A percentile compares a stretch with the other conserved stretches of the same genome.
phyloP scores from a whole-genome alignment of 257 asterid species.

The Penstemon newberryi region DNA sequence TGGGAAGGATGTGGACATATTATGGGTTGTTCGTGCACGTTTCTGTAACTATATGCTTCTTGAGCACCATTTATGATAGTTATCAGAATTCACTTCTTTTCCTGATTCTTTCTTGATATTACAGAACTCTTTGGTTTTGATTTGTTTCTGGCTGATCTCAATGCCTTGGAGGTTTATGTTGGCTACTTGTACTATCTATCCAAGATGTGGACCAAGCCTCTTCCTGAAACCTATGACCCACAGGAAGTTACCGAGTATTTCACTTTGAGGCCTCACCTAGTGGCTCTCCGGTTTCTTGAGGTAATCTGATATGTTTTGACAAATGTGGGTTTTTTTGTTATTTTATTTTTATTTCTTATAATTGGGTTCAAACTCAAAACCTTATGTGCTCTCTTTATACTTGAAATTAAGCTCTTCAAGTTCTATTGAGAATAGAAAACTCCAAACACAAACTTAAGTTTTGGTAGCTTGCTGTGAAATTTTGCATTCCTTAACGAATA shows the following conservation, averaged over 20 bases:
- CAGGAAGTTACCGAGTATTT: constrained; percentile 69
- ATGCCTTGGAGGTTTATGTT: constrained; percentile 74
- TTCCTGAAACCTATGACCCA: constrained; percentile 82
- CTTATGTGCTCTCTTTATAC: constrained; percentile 2
- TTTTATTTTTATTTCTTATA: no score
- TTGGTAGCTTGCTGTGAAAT: neutral
- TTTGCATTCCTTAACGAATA: neutral
- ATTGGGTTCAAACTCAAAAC: neutral
- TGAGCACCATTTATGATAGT: neutral
- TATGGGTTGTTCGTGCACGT: neutral
- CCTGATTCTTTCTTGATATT: constrained; percentile 28
- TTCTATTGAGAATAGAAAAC: constrained; percentile 5
- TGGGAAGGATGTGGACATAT: neutral
- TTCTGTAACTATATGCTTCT: neutral
- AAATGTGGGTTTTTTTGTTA: constrained; percentile 13
- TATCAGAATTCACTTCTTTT: constrained; percentile 9
- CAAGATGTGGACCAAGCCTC: constrained; percentile 87
- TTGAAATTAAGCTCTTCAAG: constrained; percentile 19
- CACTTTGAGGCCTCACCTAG: constrained; percentile 85
- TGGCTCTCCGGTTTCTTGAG: constrained; percentile 83
- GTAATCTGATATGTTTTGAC: constrained; percentile 36
- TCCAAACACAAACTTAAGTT: constrained; percentile 5
- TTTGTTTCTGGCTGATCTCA: constrained; percentile 78
- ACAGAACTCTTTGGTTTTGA: constrained; percentile 84
- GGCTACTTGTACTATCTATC: constrained; percentile 63